Base-by-base conservation (phyloP, 495 filamentous ascomycete genomes). In the Cercophora samala region DNA sequence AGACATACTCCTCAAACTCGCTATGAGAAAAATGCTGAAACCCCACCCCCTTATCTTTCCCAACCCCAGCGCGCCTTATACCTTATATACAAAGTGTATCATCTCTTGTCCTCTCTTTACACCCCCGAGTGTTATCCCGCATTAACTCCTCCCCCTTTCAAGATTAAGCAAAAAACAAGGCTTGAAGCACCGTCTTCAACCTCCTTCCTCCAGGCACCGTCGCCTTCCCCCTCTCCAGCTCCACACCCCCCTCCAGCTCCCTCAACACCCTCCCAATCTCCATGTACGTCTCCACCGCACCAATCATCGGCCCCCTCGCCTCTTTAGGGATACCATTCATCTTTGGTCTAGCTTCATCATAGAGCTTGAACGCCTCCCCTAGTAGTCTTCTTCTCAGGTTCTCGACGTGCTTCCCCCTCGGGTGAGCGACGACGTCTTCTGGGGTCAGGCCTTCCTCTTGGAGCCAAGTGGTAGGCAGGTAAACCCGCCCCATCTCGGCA, bases 271-370 rank as follows among this genome's bases (percentile, higher is more conserved):
- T 74, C 17, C 87, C 89, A 73, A 91, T 91, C 70, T 89, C 88
- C 83, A 91, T 88, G 66, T 91, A 91, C 68, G 86, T 89, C 76
- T 91, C 88, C 0, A 91, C 85, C 3, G 87, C 88, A 9, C 89
- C 87, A 29, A 85, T 78, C 74, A 90, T 82, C 2, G 88, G 86
- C 4, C 82, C 85, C 63, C 85, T 78, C 4, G 83, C 84, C 62
- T 85, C 82, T 0, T 26, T 13, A 4, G 89, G 89, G 13, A 91
- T 72, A 67, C 81, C 65, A 56, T 86, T 79, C 71, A 91, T 88
- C 0, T 82, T 80, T 1, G 54, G 70, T 62, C 80, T 74, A 5
- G 84, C 81, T 21, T 73, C 75, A 5, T 75, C 66, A 69, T 91
- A 88, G 25, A 85, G 72, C 21, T 67, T 67, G 60, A 89, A 86